Evolutionary conservation across 1,139 yeast genomes (phyloP).

Genomic region (Candida frijolesensis): DNA sequence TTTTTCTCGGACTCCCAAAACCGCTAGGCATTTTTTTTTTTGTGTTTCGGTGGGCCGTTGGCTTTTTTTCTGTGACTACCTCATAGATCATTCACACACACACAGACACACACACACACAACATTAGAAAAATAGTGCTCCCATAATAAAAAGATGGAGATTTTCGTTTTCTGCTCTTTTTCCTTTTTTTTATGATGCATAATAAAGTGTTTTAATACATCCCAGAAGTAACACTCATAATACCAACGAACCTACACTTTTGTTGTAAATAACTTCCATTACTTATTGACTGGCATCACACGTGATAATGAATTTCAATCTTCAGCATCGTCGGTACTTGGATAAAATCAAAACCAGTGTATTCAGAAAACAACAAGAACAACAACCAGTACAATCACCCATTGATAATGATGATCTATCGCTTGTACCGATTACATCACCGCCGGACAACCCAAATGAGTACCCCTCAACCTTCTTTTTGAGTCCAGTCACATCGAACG

Average conservation of each 20-base stretch:
- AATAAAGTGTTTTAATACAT: neutral
- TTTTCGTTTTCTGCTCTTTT: neutral
- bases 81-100: neutral
- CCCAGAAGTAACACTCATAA: neutral
- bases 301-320: slow-evolving; percentile 5
- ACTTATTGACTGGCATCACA: neutral
- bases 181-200: slow-evolving; percentile 1
- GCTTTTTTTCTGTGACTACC: neutral
- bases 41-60: neutral
- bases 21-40: neutral
- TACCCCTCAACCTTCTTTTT: slow-evolving; percentile 31
- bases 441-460: slow-evolving; percentile 14
- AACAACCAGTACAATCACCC: neutral
- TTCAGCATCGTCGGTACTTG: slow-evolving; percentile 4
- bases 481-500: slow-evolving; percentile 41
- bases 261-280: neutral
- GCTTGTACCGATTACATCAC: slow-evolving; percentile 17
- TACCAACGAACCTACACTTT: neutral
- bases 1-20: neutral
- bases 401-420: slow-evolving; percentile 10
- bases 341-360: slow-evolving; percentile 5
- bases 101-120: neutral
- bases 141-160: slow-evolving; percentile 1
- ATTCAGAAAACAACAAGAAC: slow-evolving; percentile 4
- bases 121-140: neutral